Evolutionary conservation across 202 grass and related monocot species (phyloP).

Genomic region (Setaria italica): DNA sequence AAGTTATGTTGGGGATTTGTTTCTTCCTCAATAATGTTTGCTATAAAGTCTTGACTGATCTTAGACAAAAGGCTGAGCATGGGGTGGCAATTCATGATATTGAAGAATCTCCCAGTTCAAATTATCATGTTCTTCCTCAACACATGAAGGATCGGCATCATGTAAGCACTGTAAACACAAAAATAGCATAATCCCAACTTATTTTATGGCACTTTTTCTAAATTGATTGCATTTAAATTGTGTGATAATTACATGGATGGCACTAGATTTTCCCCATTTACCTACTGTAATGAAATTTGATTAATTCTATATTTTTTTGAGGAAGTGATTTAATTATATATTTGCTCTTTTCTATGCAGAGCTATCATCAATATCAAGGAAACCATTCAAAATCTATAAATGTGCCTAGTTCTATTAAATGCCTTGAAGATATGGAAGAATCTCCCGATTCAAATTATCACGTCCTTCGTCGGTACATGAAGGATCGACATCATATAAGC

Average conservation of each 20-base stretch:
- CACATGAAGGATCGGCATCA: not conserved
- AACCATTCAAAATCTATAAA: not conserved
- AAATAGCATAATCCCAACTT: not conserved
- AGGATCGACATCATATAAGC: not conserved
- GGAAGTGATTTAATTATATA: not conserved
- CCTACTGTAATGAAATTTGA: not conserved
- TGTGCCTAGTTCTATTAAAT: not conserved
- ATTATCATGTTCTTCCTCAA: not conserved
- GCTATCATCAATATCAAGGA: not conserved
- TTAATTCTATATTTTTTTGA: not conserved
- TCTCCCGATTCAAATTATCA: not conserved
- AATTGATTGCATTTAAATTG: not conserved
- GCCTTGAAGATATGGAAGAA: not conserved
- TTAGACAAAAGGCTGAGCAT: not conserved
- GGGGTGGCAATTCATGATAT: not conserved
- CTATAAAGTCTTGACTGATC: constrained; percentile 1
- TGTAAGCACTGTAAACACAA: not conserved
- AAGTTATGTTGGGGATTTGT: constrained; percentile 2
- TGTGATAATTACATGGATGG: not conserved
- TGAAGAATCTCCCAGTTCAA: not conserved
- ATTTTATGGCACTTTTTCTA: not conserved
- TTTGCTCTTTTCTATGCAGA: not conserved
- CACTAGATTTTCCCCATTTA: not conserved
- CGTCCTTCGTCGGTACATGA: not conserved
- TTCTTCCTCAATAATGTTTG: constrained; percentile 15